Percentiles rank a stretch among this genome's conserved stretches.
Conservation (phyloP, 73 alveolate species). For the Effrenium voratum region DNA sequence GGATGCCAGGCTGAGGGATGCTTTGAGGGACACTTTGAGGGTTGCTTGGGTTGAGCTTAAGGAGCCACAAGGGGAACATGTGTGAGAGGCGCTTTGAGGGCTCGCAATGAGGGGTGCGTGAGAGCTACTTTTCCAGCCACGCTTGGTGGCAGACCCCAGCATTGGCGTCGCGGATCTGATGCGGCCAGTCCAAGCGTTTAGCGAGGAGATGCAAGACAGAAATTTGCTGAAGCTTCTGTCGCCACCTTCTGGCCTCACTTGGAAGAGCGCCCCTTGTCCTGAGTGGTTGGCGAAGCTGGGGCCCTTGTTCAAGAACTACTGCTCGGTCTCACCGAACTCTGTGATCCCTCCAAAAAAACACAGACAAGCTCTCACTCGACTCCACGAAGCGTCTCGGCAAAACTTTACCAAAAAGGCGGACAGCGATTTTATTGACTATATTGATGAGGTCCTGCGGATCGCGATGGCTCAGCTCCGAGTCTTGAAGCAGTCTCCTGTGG, state of each 20-base stretch:
- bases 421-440: not conserved
- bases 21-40: too few relatives aligned
- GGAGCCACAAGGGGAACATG: too few relatives aligned
- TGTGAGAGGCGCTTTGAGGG: too few relatives aligned
- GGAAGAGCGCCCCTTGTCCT: not conserved
- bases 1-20: too few relatives aligned
- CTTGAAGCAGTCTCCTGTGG: not conserved
- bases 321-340: not conserved
- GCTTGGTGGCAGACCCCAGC: not conserved
- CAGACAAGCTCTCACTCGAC: not conserved
- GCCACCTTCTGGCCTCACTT: not conserved
- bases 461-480: not conserved
- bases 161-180: not conserved
- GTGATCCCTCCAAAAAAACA: not conserved
- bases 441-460: not conserved
- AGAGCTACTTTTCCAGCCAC: too few relatives aligned
- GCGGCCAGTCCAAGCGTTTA: not conserved
- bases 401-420: too few relatives aligned
- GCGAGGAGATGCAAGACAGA: not conserved
- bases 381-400: not conserved
- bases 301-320: not conserved
- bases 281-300: not conserved
- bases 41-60: too few relatives aligned
- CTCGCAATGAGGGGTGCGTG: too few relatives aligned
- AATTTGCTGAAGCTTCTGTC: not conserved